Evolutionary conservation across 1,284 basidiomycete genomes (phyloP), one percentile per base, ranked within the genome.

Genomic region (Microbotryomycetes sp.): DNA sequence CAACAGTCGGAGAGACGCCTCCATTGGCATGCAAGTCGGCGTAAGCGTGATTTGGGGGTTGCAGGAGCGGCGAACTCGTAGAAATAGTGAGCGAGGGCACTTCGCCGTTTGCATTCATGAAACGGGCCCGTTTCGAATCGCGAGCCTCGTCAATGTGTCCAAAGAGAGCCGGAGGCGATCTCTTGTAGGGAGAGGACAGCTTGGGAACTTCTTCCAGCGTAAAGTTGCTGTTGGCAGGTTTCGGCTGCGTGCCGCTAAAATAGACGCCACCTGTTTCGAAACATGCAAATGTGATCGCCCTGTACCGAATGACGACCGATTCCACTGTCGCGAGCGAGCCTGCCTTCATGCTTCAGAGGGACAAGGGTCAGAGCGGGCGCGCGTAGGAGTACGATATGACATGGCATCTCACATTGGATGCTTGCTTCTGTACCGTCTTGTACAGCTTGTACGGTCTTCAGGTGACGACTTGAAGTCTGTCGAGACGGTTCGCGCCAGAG

Each of bases 401-500:
- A 26, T n/a, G n/a, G n/a, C 6, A 6, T 61, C 68, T 26, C 13
- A 68, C 68, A 71, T 60, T 4, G 84, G 82, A 79, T 92, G 89
- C 69, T 83, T 82, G 50, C 88, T 87, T 73, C 89, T 86, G 79
- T 89, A 96, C 63, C 94, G 82, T 70, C 89, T 83, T 61, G 92
- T 97, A 75, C 93, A 98, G 76, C 86, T 92, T 52, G 93, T 97
- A 76, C 88, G 87, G 47, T 87, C 85, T 71, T 87, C 85, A 2
- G 70, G 72, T 4, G 70, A 79, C 78, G 73, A 79, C 76, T 61
- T 79, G 72, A 73, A 72, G 66, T 75, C 77, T 76, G 89, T 84
- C 71, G 87, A 81, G 27, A 93, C 87, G 57, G 86, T 85, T 60
- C 85, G 83, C 53, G 88, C 89, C 56, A 96, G 81, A 68, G 82